Evolutionary conservation across 2,329 filamentous ascomycete genomes (phyloP).

Genomic region (Bipolaris victoriae): DNA sequence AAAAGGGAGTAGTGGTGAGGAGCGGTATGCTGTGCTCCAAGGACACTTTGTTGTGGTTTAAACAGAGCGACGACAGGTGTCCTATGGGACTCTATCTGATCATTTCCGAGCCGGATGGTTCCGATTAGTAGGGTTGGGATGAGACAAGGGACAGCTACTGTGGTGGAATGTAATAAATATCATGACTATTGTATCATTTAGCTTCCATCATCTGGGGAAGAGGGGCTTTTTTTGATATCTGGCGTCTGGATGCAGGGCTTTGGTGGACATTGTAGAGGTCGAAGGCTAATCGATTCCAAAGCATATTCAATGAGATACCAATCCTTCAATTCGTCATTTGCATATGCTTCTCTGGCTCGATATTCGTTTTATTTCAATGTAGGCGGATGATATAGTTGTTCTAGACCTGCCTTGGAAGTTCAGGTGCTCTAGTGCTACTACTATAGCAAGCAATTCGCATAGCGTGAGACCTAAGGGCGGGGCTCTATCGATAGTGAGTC

Average conservation of each 20-base stretch:
- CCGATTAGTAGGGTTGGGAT: not conserved
- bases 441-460: not conserved
- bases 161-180: slow-evolving; percentile 23
- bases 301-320: too few relatives aligned
- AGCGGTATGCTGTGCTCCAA: not conserved
- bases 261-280: too few relatives aligned
- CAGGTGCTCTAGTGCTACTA: too few relatives aligned
- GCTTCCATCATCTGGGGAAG: not conserved
- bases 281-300: too few relatives aligned
- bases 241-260: too few relatives aligned
- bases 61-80: not conserved
- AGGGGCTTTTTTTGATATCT: too few relatives aligned
- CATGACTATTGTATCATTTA: not conserved
- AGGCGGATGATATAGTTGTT: too few relatives aligned
- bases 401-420: too few relatives aligned
- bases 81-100: not conserved
- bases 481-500: slow-evolving; percentile 36
- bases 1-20: not conserved
- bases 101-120: not conserved
- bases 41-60: not conserved
- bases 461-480: not conserved
- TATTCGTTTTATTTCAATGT: too few relatives aligned
- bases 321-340: too few relatives aligned
- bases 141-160: not conserved
- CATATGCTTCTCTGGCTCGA: too few relatives aligned